A percentile compares a stretch with the other conserved stretches of the same genome.
Evolutionary conservation across 2,329 filamentous ascomycete genomes (phyloP).

Genomic region (Trichoderma harzianum): DNA sequence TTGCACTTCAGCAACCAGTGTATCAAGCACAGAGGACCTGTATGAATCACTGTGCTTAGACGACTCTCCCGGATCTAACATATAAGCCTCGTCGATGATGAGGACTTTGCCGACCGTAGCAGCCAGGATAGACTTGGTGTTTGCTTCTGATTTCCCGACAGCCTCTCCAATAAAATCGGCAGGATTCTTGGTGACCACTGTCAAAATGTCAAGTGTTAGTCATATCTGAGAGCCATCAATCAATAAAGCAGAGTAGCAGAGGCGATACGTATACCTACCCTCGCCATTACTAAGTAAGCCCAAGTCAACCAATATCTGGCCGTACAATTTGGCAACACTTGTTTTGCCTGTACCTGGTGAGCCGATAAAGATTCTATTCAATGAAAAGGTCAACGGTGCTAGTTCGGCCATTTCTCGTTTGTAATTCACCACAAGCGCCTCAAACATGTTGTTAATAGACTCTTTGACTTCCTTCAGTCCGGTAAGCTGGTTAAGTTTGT

Average conservation of each 20-base stretch:
- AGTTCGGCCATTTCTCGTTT: not conserved
- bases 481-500: not conserved
- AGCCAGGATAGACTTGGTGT: constrained; percentile 56
- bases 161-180: constrained; percentile 67
- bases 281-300: constrained; percentile 55
- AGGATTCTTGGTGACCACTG: constrained; percentile 52
- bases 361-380: constrained; percentile 67
- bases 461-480: not conserved
- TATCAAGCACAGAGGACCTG: not conserved
- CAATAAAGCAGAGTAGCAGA: not conserved
- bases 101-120: constrained; percentile 62
- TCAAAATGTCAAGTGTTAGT: constrained; percentile 28
- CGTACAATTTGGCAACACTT: constrained; percentile 68
- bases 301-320: constrained; percentile 71
- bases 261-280: not conserved
- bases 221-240: not conserved
- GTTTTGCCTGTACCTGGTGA: constrained; percentile 70
- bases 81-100: constrained; percentile 69
- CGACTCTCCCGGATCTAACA: not conserved
- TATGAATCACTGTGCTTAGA: not conserved
- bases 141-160: constrained; percentile 66
- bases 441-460: not conserved
- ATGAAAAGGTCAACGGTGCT: constrained; percentile 46
- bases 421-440: not conserved
- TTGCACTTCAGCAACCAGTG: not conserved